Conservation (phyloP, 345 rosid species). For the Sisymbrium irio region DNA sequence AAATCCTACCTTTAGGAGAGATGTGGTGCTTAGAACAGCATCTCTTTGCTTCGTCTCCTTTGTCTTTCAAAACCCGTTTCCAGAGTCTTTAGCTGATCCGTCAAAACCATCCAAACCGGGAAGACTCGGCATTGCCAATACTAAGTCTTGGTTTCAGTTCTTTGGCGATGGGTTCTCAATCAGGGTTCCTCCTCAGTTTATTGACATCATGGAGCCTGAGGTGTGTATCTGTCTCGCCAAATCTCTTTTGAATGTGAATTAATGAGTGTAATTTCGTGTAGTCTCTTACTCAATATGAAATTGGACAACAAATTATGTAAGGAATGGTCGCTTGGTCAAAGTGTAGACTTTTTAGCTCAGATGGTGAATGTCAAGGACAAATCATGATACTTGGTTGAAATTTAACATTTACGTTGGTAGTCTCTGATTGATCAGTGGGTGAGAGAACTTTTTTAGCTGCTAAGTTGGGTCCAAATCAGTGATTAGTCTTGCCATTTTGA, state of each 20-base stretch:
- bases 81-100: conserved; percentile 52
- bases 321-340: conserved; percentile 1
- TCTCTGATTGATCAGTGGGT: not conserved
- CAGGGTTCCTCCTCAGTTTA: conserved; percentile 82
- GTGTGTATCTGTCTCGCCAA: conserved; percentile 28
- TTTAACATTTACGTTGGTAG: not conserved
- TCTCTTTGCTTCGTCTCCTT: conserved; percentile 45
- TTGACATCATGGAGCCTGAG: conserved; percentile 91
- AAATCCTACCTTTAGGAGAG: conserved; percentile 45
- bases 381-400: not conserved
- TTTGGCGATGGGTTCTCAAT: conserved; percentile 84
- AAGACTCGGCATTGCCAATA: conserved; percentile 59
- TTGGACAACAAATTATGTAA: not conserved
- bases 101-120: conserved; percentile 44
- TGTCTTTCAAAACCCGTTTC: conserved; percentile 43
- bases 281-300: not conserved
- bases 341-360: not conserved
- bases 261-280: not conserved
- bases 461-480: not conserved
- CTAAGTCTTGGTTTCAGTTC: conserved; percentile 84
- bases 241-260: not conserved
- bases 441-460: not conserved
- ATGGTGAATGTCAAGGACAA: not conserved
- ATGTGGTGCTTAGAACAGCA: conserved; percentile 45
- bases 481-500: conserved; percentile 3